A percentile compares a stretch with the other conserved stretches of the same genome.
phyloP scores from a whole-genome alignment of 2,329 filamentous ascomycete genomes.

The Sarocladium brachiariae region DNA sequence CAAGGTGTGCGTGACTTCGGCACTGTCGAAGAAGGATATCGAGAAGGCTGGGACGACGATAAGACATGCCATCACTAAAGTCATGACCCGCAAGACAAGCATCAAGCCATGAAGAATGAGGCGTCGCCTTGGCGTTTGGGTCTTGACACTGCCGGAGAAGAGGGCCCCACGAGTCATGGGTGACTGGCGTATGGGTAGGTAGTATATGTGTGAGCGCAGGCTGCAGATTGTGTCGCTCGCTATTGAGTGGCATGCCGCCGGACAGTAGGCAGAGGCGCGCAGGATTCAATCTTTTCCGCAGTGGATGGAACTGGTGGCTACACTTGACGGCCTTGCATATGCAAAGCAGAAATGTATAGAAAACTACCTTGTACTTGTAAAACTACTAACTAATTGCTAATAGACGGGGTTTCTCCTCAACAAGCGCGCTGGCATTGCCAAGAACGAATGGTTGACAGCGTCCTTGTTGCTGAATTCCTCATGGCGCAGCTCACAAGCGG shows the following conservation, averaged over 20 bases:
- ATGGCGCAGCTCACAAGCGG: neutral
- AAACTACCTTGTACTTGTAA: too few species aligned
- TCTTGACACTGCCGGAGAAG: neutral
- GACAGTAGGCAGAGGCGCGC: too few species aligned
- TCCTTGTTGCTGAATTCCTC: neutral
- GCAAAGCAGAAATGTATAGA: constrained; percentile 1
- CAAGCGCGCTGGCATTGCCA: constrained; percentile 3
- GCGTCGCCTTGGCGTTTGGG: neutral
- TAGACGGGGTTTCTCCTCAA: neutral
- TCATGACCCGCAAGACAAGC: constrained; percentile 62
- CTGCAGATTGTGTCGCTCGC: too few species aligned
- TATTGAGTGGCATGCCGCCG: too few species aligned
- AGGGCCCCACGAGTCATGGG: neutral
- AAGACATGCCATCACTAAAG: constrained; percentile 87
- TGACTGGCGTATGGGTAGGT: too few species aligned
- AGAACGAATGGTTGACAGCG: neutral
- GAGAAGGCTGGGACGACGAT: constrained; percentile 89
- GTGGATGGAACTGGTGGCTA: neutral
- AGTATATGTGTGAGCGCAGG: too few species aligned
- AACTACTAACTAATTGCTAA: constrained; percentile 9
- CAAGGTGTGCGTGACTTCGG: constrained; percentile 85
- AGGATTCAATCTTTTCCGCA: neutral
- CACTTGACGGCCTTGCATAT: neutral
- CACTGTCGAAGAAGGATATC: constrained; percentile 85
- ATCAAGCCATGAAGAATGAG: constrained; percentile 20